Percentiles rank a stretch among this genome's conserved stretches.
Evolutionary conservation across 2,329 filamentous ascomycete genomes (phyloP).

Genomic region (Fusarium sp.): DNA sequence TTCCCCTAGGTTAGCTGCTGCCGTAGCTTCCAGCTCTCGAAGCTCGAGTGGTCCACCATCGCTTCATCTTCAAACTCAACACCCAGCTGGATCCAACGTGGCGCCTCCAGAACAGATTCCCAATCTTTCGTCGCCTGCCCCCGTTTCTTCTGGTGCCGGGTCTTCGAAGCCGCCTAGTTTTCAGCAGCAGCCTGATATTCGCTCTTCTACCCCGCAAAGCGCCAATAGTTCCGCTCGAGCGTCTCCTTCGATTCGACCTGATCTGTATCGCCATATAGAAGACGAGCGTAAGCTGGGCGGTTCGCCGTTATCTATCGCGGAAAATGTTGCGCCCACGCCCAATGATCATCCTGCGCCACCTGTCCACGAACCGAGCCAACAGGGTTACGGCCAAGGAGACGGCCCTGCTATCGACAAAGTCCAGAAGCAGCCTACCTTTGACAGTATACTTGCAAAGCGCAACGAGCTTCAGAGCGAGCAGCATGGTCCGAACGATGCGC

Average conservation of each 20-base stretch:
- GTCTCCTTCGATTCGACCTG: slow-evolving; percentile 76
- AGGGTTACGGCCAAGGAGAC: slow-evolving; percentile 4
- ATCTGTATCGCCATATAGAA: slow-evolving; percentile 79
- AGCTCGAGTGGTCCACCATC: slow-evolving; percentile 44
- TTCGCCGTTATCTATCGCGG: slow-evolving; percentile 66
- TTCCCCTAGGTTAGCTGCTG: slow-evolving; percentile 43
- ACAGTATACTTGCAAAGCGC: slow-evolving; percentile 38
- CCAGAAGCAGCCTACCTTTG: slow-evolving; percentile 38
- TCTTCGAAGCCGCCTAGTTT: slow-evolving; percentile 33
- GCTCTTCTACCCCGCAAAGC: slow-evolving; percentile 43
- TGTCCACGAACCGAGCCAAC: slow-evolving; percentile 15
- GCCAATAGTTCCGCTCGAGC: slow-evolving; percentile 55
- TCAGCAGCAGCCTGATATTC: slow-evolving; percentile 37
- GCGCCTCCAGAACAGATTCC: slow-evolving; percentile 24
- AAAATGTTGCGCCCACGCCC: slow-evolving; percentile 57
- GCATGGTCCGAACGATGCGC: not conserved
- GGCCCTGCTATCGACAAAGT: slow-evolving; percentile 9
- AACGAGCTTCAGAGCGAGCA: slow-evolving; percentile 15
- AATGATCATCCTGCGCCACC: slow-evolving; percentile 48
- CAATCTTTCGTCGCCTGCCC: slow-evolving; percentile 32
- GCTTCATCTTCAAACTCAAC: slow-evolving; percentile 44
- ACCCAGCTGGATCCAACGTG: slow-evolving; percentile 8
- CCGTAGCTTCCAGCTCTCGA: slow-evolving; percentile 41
- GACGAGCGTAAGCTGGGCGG: slow-evolving; percentile 70
- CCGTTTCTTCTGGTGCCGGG: slow-evolving; percentile 22